Evolutionary conservation across 208 protist species (phyloP), one percentile per base, ranked within the genome.

Genomic region (Wallacemonas collosoma): DNA sequence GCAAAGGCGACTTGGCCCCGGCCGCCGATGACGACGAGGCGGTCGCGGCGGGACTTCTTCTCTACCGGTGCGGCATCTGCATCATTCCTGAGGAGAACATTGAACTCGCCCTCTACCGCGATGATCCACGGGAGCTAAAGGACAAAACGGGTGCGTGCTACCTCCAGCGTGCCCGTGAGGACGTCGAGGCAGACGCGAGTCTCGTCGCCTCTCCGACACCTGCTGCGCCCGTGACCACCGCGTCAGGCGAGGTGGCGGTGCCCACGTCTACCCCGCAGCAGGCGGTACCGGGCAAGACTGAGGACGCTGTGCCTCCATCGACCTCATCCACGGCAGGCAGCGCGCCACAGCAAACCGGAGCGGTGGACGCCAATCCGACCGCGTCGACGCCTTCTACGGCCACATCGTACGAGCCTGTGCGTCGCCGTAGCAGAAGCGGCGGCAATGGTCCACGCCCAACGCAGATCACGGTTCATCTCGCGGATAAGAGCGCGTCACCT

Each of bases 21-120:
- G n/a, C 8, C 3, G 1, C 2, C 3, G 45, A 57, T 2, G 55
- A 80, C 48, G 35, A 56, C 4, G 65, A 74, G 6, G 51, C 64
- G 9, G 4, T 79, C 40, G 67, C 77, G 17, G 69, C 69, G 0
- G 89, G 83, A 60, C 72, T 80, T 3, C 53, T 50, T 12, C 79
- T 93, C 12, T 93, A 86, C 72, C 63, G 73, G 9, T 71, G 55
- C 66, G 77, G 79, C 6, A 35, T 87, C 48, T 86, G 79, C 72
- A 54, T 93, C n/a, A 83, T 90, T 44, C 81, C 85, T 0, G 85
- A 90, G 66, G 70, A 82, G 51, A 93, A 90, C 69, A 67, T 90
- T 12, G 75, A 85, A 45, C 75, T 89, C 41, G 75, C 85, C 4
- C 73, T 90, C 38, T 93, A 90, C 77, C 78, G 83, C 57, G 83